Evolutionary conservation across 2,329 filamentous ascomycete species (phyloP), one percentile per base, ranked within the genome.

Genomic region (Beauveria bassiana): DNA sequence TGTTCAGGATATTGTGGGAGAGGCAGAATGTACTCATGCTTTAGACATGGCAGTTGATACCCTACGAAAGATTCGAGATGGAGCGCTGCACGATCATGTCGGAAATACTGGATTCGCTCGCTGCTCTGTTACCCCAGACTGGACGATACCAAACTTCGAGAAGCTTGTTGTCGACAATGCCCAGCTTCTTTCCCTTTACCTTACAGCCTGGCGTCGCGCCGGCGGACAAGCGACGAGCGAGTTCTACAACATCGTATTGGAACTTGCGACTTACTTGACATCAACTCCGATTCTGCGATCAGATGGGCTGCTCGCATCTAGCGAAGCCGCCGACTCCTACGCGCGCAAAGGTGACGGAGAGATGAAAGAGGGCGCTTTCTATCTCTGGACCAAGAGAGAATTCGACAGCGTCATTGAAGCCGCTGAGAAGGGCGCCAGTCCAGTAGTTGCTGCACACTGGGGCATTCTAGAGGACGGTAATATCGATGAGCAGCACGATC

Each of bases 151-250:
- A 12, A 93, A 96, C 72, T 99, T 98, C 68, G 95, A 99, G 77
- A 98, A 98, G 78, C 92, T 98, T 83, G 83, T 97, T 10, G 92
- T 91, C 60, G 95, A 98, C 70, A 96, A 99, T 69, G 88, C 90
- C 0, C 88, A 97, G 66, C 81, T 98, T 1, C 77, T 99, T 2
- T 83, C 87, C 26, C 81, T 95, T 7, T 98, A 95, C 68, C 80
- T 96, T 7, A 92, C 97, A 69, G 93, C 90, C 0, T 98, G 93
- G 80, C 80, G 91, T 16, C 75, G 86, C 14, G 72, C 68, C 26
- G 72, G 74, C 26, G 74, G 69, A 14, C 65, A 82, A 0, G 80
- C 82, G 55, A 81, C 88, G 12, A 81, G 84, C 5, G 89, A 96
- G 67, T 86, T 96, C 62, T 82, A 91, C 14, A 86, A 90, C 49